phyloP scores from a whole-genome alignment of 805 yeast species.

The Hanseniaspora pseudoguilliermondii region DNA sequence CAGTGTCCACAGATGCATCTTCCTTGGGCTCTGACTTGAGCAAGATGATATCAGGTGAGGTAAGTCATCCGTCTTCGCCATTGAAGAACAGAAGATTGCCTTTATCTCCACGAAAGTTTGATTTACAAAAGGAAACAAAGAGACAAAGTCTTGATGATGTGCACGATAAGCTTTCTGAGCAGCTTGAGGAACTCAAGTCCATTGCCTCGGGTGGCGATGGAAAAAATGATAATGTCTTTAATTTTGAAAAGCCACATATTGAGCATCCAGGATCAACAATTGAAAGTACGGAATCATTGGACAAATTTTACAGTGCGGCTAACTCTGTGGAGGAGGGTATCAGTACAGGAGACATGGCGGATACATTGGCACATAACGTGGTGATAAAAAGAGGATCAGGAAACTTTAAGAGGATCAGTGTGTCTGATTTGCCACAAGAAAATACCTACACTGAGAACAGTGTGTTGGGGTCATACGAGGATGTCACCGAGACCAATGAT shows the following conservation, averaged over 20 bases:
- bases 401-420: neutral
- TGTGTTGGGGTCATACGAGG: neutral
- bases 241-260: neutral
- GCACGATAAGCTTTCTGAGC: conserved; percentile 18
- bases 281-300: conserved; percentile 26
- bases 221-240: neutral
- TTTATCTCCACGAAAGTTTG: conserved; percentile 6
- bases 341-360: neutral
- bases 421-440: neutral
- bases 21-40: neutral
- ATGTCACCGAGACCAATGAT: neutral
- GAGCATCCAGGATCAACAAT: conserved; percentile 12
- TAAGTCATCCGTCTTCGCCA: neutral
- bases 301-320: conserved; percentile 41
- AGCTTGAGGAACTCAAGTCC: conserved; percentile 14
- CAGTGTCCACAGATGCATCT: conserved; percentile 20
- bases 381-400: neutral
- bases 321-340: conserved; percentile 17
- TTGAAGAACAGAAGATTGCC: neutral
- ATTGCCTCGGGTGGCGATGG: conserved; percentile 2
- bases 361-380: neutral
- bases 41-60: neutral
- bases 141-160: conserved; percentile 20
- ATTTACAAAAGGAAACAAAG: conserved; percentile 11
- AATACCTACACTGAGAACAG: neutral